Percentiles rank a stretch among this genome's conserved stretches.
phyloP scores from a whole-genome alignment of 2,329 filamentous ascomycete species.

The Sporothrix curviconia region DNA sequence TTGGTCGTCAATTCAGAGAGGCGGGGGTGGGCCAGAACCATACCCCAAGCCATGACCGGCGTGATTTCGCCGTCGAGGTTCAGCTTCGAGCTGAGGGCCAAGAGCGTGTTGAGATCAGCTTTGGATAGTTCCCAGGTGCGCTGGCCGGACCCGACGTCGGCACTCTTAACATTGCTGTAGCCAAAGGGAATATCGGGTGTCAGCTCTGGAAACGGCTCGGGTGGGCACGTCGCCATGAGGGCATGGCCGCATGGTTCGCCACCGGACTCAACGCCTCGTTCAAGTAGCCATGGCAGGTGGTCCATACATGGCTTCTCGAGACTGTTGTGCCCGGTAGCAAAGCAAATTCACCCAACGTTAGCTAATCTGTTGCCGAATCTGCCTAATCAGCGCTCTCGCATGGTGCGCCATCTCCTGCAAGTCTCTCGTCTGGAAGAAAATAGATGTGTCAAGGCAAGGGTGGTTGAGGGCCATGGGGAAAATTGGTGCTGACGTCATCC shows the following conservation, averaged over 20 bases:
- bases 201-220: conserved; percentile 51
- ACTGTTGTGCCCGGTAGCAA: conserved; percentile 42
- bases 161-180: conserved; percentile 30
- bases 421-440: too few species aligned
- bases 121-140: conserved; percentile 71
- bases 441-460: too few species aligned
- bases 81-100: conserved; percentile 76
- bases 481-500: too few species aligned
- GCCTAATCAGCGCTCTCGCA: not conserved
- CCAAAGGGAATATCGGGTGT: conserved; percentile 49
- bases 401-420: not conserved
- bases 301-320: conserved; percentile 92
- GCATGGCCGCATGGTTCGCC: conserved; percentile 77
- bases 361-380: not conserved
- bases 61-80: conserved; percentile 87
- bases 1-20: conserved; percentile 57
- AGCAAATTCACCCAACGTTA: conserved; percentile 8
- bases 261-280: conserved; percentile 51
- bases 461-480: too few species aligned
- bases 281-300: conserved; percentile 74
- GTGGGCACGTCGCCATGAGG: conserved; percentile 86
- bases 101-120: conserved; percentile 69
- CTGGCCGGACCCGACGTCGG: conserved; percentile 43
- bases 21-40: conserved; percentile 65
- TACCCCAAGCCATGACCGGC: conserved; percentile 90